Conservation (phyloP, 805 yeast genomes). For the Pichia nakasei region DNA sequence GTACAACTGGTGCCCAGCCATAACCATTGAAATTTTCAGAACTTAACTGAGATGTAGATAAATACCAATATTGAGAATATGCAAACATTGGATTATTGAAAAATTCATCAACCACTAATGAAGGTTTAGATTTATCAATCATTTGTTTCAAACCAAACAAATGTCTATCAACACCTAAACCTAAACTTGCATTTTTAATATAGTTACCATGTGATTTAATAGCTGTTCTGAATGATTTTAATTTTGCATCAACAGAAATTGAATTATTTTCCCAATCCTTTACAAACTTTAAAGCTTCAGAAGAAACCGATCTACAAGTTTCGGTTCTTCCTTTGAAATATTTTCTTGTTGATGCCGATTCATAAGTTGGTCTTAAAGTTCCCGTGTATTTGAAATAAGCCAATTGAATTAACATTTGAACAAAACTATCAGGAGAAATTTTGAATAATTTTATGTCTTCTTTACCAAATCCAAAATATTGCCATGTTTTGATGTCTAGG, state of each 20-base stretch:
- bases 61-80: constrained; percentile 77
- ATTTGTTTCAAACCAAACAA: constrained; percentile 78
- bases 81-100: constrained; percentile 67
- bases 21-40: constrained; percentile 81
- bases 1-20: constrained; percentile 94
- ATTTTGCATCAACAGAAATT: constrained; percentile 45
- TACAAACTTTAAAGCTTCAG: constrained; percentile 62
- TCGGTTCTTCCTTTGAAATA: constrained; percentile 90
- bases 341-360: constrained; percentile 89
- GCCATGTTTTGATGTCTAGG: constrained; percentile 73
- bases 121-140: constrained; percentile 42
- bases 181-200: constrained; percentile 70
- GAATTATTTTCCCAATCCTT: constrained; percentile 57
- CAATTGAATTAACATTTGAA: constrained; percentile 85
- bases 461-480: constrained; percentile 81
- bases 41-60: constrained; percentile 84
- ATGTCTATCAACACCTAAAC: constrained; percentile 90
- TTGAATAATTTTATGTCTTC: constrained; percentile 74
- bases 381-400: constrained; percentile 83
- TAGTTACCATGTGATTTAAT: constrained; percentile 65
- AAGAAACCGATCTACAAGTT: constrained; percentile 78
- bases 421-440: constrained; percentile 86
- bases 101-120: constrained; percentile 42
- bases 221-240: constrained; percentile 63
- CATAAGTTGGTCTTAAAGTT: constrained; percentile 81